Base-by-base conservation (phyloP, 495 filamentous ascomycete species). In the Diplogelasinospora grovesii region DNA sequence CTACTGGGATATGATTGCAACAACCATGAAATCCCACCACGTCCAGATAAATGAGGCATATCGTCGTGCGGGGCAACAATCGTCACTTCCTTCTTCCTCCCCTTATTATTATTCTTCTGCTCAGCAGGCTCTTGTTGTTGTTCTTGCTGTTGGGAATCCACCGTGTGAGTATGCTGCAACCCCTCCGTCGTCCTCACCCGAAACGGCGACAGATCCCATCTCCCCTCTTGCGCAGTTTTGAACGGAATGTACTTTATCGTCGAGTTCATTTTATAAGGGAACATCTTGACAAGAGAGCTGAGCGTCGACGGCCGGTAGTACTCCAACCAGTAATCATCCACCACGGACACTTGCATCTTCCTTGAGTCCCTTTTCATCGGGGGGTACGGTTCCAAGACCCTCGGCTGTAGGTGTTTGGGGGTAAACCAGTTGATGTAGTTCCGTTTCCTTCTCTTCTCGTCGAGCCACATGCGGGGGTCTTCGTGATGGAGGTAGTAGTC, bases 271-370 rank as follows among this genome's bases (percentile, higher is more conserved):
- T 84, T 85, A 64, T 80, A 93, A 1, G 86, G 75, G 54, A 93
- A 95, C 48, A 95, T 80, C 61, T 95, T 97, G 7, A 74, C 68
- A 44, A 96, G 85, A 0, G 86, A 87, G 0, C 89, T 92, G 4
- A 97, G 59, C 0, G 83, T 81, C 10, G 83, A 72, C 1, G 92
- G 93, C 7, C 88, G 80, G 59, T 98, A 98, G 56, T 95, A 96
- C 50, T 97, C 92, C n/a, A 90, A 70, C 93, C 93, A 98, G 60
- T 93, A 97, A 53, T 97, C 90, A 50, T 98, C 92, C 45, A 86
- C 87, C 33, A 74, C 79, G 4, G 73, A 71, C 11, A 90, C 63
- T 3, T 78, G 69, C 24, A 81, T 80, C 23, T 65, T 64, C 3
- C 63, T 61, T 22, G 64, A 52, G 15, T 65, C 45, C 16, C 53